Evolutionary conservation across 768 basidiomycete genomes (phyloP).

Genomic region (Suillus brevipes): DNA sequence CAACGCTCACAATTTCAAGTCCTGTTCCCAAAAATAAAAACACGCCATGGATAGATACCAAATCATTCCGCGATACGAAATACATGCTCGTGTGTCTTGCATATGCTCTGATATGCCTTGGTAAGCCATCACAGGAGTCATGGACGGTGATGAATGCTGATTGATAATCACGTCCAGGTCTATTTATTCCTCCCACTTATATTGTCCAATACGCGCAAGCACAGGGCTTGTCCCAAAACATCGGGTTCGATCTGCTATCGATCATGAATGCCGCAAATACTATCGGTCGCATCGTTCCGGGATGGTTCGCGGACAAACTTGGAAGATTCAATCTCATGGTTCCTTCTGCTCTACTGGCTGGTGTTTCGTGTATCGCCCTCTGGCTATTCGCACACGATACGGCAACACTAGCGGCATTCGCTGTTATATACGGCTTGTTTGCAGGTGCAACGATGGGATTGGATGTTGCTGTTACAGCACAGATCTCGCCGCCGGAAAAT

Average conservation of each 20-base stretch:
- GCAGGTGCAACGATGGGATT: conserved; percentile 1
- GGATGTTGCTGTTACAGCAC: conserved; percentile 1
- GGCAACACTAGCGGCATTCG: background rate
- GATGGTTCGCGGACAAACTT: background rate
- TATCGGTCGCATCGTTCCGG: conserved; percentile 4
- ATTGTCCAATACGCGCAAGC: conserved; percentile 6
- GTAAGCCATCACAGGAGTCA: background rate
- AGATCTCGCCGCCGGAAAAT: conserved; percentile 6
- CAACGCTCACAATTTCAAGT: conserved; percentile 5
- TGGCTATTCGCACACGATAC: background rate
- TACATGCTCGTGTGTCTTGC: background rate
- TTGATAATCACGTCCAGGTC: background rate
- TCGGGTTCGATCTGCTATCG: conserved; percentile 3
- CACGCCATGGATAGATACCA: conserved; percentile 4
- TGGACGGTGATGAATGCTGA: background rate
- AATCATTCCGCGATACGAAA: conserved; percentile 1
- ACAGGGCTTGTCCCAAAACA: background rate
- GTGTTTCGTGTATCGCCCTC: background rate
- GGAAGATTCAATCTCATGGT: conserved; percentile 4
- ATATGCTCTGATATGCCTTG: conserved; percentile 4
- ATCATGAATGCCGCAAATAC: conserved; percentile 3
- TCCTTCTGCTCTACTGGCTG: background rate
- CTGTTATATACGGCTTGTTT: conserved; percentile 1
- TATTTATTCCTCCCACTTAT: conserved; percentile 5
- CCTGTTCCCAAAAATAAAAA: background rate